Conservation (phyloP, 257 asterid species). For the Ocimum tenuiflorum region DNA sequence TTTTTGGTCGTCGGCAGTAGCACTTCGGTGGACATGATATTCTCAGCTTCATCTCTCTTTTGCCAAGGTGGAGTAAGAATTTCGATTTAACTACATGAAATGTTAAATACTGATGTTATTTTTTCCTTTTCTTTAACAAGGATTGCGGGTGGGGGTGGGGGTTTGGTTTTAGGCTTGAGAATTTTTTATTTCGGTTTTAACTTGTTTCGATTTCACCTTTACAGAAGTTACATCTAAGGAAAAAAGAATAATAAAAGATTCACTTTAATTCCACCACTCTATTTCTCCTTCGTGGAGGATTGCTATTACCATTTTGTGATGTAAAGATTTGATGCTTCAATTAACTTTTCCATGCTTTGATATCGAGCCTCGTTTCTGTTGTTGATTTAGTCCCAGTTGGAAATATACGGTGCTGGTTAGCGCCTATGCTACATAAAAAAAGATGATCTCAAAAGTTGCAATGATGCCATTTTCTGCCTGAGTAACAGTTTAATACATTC, state of each 20-base stretch:
- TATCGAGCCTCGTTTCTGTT: too few relatives aligned
- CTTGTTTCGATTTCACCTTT: conserved; percentile 11
- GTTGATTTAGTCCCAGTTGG: too few relatives aligned
- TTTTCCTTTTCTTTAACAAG: neutral
- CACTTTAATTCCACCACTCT: too few relatives aligned
- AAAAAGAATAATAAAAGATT: neutral
- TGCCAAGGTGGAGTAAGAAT: neutral
- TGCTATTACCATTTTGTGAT: too few relatives aligned
- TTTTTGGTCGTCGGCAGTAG: neutral
- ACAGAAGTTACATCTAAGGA: conserved; percentile 14
- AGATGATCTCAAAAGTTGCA: too few relatives aligned
- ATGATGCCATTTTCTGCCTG: too few relatives aligned
- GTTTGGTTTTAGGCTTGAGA: conserved; percentile 3
- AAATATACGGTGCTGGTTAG: too few relatives aligned
- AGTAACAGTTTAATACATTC: too few relatives aligned
- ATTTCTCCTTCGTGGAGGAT: neutral
- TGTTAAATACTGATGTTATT: conserved; percentile 18
- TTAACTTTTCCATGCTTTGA: too few relatives aligned
- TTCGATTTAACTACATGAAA: neutral
- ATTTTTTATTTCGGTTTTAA: neutral
- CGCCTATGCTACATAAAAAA: too few relatives aligned
- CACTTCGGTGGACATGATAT: too few relatives aligned
- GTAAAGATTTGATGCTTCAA: too few relatives aligned
- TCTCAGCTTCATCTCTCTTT: neutral
- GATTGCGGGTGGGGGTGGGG: neutral